Percentiles rank a stretch among this genome's conserved stretches.
These are phyloP conservation scores for sorghum (Sorghum bicolor) DNA, from an alignment of 176 grass and related monocot genomes.

Conservation along the genomic window DNA sequence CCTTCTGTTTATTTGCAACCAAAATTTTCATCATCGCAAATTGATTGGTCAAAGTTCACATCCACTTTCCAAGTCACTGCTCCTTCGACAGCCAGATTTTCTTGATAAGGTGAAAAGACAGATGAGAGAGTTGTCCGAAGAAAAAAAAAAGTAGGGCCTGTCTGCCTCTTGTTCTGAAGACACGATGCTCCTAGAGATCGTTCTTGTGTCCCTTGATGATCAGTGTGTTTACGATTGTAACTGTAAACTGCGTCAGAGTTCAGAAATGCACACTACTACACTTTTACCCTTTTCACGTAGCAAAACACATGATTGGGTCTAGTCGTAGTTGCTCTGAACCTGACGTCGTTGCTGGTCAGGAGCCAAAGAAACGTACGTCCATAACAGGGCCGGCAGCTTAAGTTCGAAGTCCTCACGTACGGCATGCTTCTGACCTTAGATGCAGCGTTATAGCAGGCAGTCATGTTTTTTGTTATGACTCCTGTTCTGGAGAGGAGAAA, in stretches of 20 bases:
- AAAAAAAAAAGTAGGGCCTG: no score
- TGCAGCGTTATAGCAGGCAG: not conserved
- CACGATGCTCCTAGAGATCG: no score
- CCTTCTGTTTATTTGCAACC: not conserved
- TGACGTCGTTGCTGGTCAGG: not conserved
- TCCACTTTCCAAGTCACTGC: not conserved
- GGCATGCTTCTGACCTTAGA: constrained; percentile 14
- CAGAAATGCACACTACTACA: no score
- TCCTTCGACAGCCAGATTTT: not conserved
- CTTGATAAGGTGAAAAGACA: not conserved
- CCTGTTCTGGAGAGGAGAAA: not conserved
- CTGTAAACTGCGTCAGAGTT: no score
- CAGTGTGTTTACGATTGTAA: no score
- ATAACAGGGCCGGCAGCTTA: not conserved
- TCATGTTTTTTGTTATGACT: not conserved
- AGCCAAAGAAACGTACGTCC: not conserved
- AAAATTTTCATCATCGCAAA: not conserved
- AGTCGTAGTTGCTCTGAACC: not conserved
- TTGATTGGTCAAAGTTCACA: not conserved
- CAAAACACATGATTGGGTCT: no score
- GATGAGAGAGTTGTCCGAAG: not conserved
- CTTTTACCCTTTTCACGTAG: no score
- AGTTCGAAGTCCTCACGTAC: not conserved
- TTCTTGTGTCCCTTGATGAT: no score
- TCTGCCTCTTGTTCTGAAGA: no score